Conservation (phyloP, 768 basidiomycete species). For the Sistotremastrum niveocremeum region DNA sequence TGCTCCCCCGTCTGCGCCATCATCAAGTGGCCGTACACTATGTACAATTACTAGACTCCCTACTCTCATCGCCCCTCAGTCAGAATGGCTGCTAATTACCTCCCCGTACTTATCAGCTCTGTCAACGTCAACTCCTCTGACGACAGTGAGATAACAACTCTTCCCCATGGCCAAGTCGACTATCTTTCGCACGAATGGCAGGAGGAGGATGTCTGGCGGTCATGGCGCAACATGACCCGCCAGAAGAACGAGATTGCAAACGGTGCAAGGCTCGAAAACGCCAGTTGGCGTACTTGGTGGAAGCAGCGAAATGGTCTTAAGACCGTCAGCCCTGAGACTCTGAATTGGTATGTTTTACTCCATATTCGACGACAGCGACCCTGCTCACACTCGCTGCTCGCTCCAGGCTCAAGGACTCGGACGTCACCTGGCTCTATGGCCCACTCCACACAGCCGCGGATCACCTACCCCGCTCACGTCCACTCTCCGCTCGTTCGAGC, state of each 20-base stretch:
- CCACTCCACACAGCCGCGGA: conserved; percentile 91
- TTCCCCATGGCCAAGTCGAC: conserved; percentile 90
- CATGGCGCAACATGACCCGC: conserved; percentile 97
- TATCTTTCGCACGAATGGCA: conserved; percentile 96
- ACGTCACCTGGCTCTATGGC: conserved; percentile 98
- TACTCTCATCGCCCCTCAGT: background rate
- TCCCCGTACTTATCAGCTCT: conserved; percentile 57
- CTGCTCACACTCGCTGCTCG: background rate
- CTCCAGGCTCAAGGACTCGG: conserved; percentile 92
- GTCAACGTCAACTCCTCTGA: conserved; percentile 45
- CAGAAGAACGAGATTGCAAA: conserved; percentile 98
- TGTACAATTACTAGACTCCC: too few relatives aligned
- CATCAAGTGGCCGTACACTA: too few relatives aligned
- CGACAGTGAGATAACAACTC: conserved; percentile 69
- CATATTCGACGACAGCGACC: background rate
- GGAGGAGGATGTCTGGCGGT: conserved; percentile 96
- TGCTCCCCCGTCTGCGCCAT: too few relatives aligned
- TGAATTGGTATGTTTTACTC: conserved; percentile 71
- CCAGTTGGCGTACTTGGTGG: conserved; percentile 99
- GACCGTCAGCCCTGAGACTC: conserved; percentile 90
- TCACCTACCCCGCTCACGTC: conserved; percentile 57
- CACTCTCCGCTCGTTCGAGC: conserved; percentile 24
- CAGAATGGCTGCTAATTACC: conserved; percentile 33
- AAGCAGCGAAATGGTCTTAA: conserved; percentile 94
- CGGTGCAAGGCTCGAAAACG: conserved; percentile 90